A percentile compares a stretch with the other conserved stretches of the same genome.
These are phyloP conservation scores for Umbelopsis sp. DNA, from an alignment of 192 early-diverging fungal species.

Conservation along the genomic window DNA sequence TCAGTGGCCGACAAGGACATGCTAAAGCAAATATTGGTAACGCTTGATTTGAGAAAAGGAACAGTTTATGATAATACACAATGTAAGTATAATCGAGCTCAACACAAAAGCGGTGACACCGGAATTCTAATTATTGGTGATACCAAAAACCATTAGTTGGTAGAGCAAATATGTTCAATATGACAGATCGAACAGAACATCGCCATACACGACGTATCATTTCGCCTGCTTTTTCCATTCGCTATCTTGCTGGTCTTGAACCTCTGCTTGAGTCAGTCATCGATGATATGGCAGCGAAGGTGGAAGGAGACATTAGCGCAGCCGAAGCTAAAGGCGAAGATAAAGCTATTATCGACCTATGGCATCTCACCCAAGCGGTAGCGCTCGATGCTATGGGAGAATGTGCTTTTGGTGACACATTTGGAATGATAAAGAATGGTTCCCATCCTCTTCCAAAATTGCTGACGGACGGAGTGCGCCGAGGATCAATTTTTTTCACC, in stretches of 20 bases:
- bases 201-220: constrained; percentile 44
- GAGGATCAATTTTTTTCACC: constrained; percentile 8
- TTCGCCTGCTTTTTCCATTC: constrained; percentile 49
- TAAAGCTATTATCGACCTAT: constrained; percentile 38
- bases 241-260: constrained; percentile 51
- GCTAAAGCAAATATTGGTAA: constrained; percentile 37
- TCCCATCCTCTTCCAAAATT: constrained; percentile 42
- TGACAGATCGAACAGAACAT: constrained; percentile 39
- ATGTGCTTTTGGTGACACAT: constrained; percentile 52
- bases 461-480: constrained; percentile 22
- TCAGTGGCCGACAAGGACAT: constrained; percentile 38
- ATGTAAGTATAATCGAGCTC: constrained; percentile 14
- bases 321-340: constrained; percentile 24
- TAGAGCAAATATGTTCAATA: constrained; percentile 31
- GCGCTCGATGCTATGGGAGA: constrained; percentile 58
- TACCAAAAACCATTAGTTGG: constrained; percentile 9
- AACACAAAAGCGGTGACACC: neutral
- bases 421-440: constrained; percentile 49
- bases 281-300: constrained; percentile 33
- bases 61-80: constrained; percentile 17
- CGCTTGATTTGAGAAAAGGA: constrained; percentile 34
- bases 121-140: neutral
- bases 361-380: constrained; percentile 34
- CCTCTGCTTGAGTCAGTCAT: constrained; percentile 41
- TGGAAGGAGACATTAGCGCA: constrained; percentile 25